These are phyloP conservation scores for Ambrosia artemisiifolia DNA, from an alignment of 129 eudicot genomes.

Conservation along the genomic window DNA sequence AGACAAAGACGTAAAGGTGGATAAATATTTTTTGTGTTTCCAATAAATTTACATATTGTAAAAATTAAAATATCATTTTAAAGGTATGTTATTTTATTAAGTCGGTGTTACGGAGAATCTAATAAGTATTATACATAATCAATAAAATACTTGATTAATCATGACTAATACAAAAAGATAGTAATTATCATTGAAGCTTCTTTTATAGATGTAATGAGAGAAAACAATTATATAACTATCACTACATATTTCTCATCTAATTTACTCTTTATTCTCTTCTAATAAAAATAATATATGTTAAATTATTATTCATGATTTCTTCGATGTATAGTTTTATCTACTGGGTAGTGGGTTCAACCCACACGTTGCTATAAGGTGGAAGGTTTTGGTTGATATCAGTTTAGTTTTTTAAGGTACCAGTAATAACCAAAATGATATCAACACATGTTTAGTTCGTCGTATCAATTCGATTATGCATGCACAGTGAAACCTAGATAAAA, in stretches of 20 bases:
- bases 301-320: neutral
- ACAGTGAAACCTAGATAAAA: too few relatives aligned
- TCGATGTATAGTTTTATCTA: too few relatives aligned
- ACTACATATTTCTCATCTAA: neutral
- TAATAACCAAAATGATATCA: too few relatives aligned
- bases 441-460: too few relatives aligned
- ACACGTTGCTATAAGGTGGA: too few relatives aligned
- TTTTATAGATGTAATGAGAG: neutral
- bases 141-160: neutral
- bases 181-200: neutral
- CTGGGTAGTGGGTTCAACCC: too few relatives aligned
- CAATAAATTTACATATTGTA: neutral
- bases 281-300: neutral
- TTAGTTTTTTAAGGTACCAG: too few relatives aligned
- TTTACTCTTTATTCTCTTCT: neutral
- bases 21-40: neutral
- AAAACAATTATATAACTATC: neutral
- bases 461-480: too few relatives aligned
- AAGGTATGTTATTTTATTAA: neutral
- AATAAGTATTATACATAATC: neutral
- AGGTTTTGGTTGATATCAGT: too few relatives aligned
- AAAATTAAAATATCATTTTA: neutral
- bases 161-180: too few relatives aligned
- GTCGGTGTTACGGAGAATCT: neutral
- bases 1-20: slow-evolving; percentile 23